Evolutionary conservation across 2,329 filamentous ascomycete genomes (phyloP).

Genomic region (Penicillium italicum): DNA sequence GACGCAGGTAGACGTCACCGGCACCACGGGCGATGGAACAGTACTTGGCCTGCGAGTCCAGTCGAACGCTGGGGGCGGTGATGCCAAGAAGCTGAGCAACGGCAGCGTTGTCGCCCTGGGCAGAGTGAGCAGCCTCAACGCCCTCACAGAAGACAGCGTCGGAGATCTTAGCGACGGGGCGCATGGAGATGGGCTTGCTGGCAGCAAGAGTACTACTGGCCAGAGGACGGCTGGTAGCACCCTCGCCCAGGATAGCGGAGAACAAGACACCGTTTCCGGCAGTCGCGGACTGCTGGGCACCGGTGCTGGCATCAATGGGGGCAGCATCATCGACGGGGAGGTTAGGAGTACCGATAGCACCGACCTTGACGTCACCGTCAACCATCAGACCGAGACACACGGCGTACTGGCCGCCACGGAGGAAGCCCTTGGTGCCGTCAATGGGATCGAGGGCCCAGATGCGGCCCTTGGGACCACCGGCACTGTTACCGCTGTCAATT

Average conservation of each 20-base stretch:
- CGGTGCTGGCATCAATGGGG: slow-evolving; percentile 67
- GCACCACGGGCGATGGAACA: slow-evolving; percentile 90
- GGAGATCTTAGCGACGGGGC: slow-evolving; percentile 66
- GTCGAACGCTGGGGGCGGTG: slow-evolving; percentile 80
- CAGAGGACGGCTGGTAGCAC: slow-evolving; percentile 76
- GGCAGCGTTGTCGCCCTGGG: slow-evolving; percentile 79
- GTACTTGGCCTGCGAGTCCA: slow-evolving; percentile 99
- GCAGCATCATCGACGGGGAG: slow-evolving; percentile 79
- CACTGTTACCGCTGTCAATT: slow-evolving; percentile 53
- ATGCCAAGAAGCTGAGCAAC: slow-evolving; percentile 85
- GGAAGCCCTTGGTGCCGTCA: slow-evolving; percentile 95
- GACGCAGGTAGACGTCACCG: slow-evolving; percentile 87
- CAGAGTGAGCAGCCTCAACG: slow-evolving; percentile 88
- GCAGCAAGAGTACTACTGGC: slow-evolving; percentile 45
- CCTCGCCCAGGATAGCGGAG: slow-evolving; percentile 73
- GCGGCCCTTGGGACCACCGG: slow-evolving; percentile 47
- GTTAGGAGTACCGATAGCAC: slow-evolving; percentile 93
- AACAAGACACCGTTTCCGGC: slow-evolving; percentile 82
- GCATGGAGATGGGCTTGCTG: slow-evolving; percentile 73
- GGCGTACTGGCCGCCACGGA: slow-evolving; percentile 94
- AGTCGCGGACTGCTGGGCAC: slow-evolving; percentile 68
- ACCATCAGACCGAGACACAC: slow-evolving; percentile 90
- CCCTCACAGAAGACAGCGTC: slow-evolving; percentile 93
- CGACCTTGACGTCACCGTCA: slow-evolving; percentile 89
- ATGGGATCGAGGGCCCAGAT: slow-evolving; percentile 98